phyloP scores from a whole-genome alignment of 306 rosid genomes.

The Cucurbita moschata region DNA sequence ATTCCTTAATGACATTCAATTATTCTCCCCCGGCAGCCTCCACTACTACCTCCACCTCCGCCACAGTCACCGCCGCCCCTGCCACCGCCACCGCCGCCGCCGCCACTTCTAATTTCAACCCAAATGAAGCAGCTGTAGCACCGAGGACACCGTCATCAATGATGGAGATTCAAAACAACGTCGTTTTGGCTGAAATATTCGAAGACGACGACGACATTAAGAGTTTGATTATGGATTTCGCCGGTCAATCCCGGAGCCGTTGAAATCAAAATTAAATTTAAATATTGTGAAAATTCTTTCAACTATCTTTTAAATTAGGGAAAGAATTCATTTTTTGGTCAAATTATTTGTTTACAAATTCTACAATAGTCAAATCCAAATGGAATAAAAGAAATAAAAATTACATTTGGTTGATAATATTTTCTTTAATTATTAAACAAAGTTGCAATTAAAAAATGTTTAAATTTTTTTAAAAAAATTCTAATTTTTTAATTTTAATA shows the following conservation, averaged over 20 bases:
- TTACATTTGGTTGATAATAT: too few relatives aligned
- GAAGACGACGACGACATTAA: conserved; percentile 33
- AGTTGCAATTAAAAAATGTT: too few relatives aligned
- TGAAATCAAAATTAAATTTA: not conserved
- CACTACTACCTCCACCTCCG: not conserved
- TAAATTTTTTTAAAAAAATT: too few relatives aligned
- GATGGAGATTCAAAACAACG: not conserved
- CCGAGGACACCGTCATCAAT: not conserved
- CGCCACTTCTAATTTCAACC: not conserved
- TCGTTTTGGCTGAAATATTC: not conserved
- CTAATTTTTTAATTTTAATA: too few relatives aligned
- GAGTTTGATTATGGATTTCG: conserved; percentile 30
- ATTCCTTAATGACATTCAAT: conserved; percentile 13
- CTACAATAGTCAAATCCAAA: not conserved
- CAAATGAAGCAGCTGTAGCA: not conserved
- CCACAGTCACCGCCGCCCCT: not conserved
- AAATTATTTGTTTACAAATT: not conserved
- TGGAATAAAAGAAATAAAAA: not conserved
- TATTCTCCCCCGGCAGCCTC: not conserved
- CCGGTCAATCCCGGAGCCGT: conserved; percentile 23
- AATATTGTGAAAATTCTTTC: not conserved
- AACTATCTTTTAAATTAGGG: not conserved
- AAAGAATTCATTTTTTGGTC: not conserved
- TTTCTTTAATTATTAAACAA: too few relatives aligned
- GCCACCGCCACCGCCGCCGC: not conserved